Evolutionary conservation across 2,329 filamentous ascomycete species (phyloP), one percentile per base, ranked within the genome.

Genomic region (Hypocreales sp.): DNA sequence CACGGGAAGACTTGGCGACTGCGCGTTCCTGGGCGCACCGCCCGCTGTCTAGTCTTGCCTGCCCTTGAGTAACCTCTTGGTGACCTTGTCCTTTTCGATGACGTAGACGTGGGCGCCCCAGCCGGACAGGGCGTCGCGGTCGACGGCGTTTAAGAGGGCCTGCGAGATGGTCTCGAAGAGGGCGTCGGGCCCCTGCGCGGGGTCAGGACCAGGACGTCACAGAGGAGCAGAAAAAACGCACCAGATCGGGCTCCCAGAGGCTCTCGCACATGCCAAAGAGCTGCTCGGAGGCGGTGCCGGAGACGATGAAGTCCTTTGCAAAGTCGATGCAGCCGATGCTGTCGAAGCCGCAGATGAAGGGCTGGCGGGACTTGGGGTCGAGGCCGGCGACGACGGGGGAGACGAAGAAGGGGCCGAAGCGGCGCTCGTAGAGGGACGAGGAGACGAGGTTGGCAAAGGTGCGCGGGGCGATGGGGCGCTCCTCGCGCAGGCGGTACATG

Each of bases 21-120:
- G n/a, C n/a, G n/a, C n/a, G n/a, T n/a, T n/a, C n/a, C n/a, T n/a
- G n/a, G n/a, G n/a, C n/a, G n/a, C n/a, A n/a, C n/a, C n/a, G n/a
- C n/a, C n/a, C n/a, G n/a, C n/a, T 28, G 28, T 41, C 37, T 82
- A 86, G 55, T 95, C 87, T 64, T 95, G 87, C 64, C 86, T 75
- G 51, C 86, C 86, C 74, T 95, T 95, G 56, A 98, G 66, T 74
- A 98, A 73, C 55, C 90, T 72, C 78, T 95, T 94, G 48, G 90
- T 95, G 37, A 98, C 82, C 79, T 95, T 95, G 64, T 93, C 86
- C 72, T 98, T 98, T 67, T 95, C 90, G 55, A 98, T 92, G 50
- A 98, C 92, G 63, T 95, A 98, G 43, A 98, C 90, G 51, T 98
- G 84, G 21, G 90, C 90, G 51, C 90, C 90, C 90, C 90, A 95